Conservation (phyloP, 768 basidiomycete genomes). For the Auriscalpium microsporum region DNA sequence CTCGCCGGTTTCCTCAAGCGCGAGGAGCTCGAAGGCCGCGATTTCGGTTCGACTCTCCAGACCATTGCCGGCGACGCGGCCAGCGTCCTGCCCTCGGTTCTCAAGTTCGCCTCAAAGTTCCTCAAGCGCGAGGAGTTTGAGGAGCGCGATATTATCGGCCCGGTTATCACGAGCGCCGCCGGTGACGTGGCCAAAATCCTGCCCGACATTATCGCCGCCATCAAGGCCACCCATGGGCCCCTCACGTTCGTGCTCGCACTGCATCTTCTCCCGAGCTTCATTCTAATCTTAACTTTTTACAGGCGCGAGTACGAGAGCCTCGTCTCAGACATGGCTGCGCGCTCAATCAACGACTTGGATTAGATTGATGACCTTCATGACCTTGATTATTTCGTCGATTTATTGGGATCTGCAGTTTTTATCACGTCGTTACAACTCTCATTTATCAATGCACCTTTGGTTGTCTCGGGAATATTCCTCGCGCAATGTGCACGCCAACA, state of each 20-base stretch:
- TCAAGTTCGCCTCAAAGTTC: neutral
- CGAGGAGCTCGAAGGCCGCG: neutral
- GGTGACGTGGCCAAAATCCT: neutral
- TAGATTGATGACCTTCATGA: neutral
- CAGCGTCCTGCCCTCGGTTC: neutral
- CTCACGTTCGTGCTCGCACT: neutral
- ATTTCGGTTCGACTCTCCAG: neutral
- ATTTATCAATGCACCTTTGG: no score
- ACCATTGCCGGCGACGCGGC: no score
- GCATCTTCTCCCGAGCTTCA: neutral
- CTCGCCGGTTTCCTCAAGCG: neutral
- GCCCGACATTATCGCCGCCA: neutral
- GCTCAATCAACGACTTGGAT: neutral
- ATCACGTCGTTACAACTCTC: no score
- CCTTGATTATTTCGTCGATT: no score
- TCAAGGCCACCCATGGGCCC: neutral
- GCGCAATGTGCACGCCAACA: no score
- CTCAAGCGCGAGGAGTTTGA: neutral
- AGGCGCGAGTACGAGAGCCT: neutral
- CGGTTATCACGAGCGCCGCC: neutral
- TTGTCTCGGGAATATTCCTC: no score
- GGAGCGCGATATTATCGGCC: neutral
- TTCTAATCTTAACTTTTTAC: neutral
- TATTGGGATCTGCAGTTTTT: no score
- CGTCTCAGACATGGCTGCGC: neutral